Evolutionary conservation across 1,139 yeast genomes (phyloP).

Genomic region (Yamadazyma friedrichii): DNA sequence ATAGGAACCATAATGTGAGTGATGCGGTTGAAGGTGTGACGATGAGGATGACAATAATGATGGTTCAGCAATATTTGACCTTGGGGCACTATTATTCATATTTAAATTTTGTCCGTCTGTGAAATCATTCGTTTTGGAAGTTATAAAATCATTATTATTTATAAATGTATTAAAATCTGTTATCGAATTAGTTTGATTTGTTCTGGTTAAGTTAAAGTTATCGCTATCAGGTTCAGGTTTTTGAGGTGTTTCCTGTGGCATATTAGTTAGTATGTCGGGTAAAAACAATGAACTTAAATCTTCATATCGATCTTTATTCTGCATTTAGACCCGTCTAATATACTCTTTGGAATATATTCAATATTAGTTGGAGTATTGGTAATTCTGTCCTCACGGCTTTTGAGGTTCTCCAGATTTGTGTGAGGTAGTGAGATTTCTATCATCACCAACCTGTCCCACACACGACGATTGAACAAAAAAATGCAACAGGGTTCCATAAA

Average conservation of each 20-base stretch:
- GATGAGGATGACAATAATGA: no score
- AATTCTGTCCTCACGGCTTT: no score
- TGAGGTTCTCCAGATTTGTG: background rate
- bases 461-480: background rate
- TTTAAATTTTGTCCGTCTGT: background rate
- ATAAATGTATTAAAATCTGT: constrained; percentile 23
- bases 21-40: background rate
- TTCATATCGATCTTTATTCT: constrained; percentile 23
- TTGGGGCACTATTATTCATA: constrained; percentile 3
- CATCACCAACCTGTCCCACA: background rate
- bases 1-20: constrained; percentile 6
- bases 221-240: constrained; percentile 5
- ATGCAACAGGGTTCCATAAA: background rate
- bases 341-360: no score
- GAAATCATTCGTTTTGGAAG: constrained; percentile 10
- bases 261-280: constrained; percentile 39
- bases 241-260: constrained; percentile 1
- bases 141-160: constrained; percentile 23
- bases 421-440: background rate
- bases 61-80: background rate
- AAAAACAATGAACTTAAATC: constrained; percentile 44
- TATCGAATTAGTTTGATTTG: constrained; percentile 6
- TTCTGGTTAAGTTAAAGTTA: background rate
- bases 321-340: background rate
- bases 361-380: no score